These are phyloP conservation scores for Phytophthora tubulina DNA, from an alignment of 352 stramenopile genomes.

Conservation along the genomic window DNA sequence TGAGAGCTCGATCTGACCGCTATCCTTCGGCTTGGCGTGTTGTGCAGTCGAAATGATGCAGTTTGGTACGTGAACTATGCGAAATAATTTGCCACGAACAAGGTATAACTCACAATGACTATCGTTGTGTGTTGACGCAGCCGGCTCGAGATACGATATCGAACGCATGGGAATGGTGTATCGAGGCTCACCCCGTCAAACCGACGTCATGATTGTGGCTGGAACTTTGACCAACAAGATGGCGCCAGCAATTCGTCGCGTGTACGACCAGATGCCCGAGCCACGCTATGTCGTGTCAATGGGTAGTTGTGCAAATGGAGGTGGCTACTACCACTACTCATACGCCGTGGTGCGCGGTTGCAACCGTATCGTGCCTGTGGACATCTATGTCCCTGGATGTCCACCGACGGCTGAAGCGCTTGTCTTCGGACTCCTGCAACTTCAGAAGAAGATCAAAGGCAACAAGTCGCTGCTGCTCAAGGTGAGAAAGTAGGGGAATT, in stretches of 20 bases:
- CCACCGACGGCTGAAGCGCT: slow-evolving; percentile 97
- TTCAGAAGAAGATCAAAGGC: slow-evolving; percentile 98
- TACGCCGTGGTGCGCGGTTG: slow-evolving; percentile 96
- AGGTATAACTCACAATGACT: background rate
- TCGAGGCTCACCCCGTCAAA: background rate
- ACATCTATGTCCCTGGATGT: slow-evolving; percentile 98
- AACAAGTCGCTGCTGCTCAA: slow-evolving; percentile 95
- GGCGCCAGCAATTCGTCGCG: background rate
- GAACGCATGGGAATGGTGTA: slow-evolving; percentile 2
- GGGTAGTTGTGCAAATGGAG: slow-evolving; percentile 1
- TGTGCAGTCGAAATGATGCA: slow-evolving; percentile 99
- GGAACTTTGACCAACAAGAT: background rate
- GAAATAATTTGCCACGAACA: background rate
- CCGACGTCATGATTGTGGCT: background rate
- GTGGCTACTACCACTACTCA: slow-evolving; percentile 91
- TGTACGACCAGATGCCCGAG: background rate
- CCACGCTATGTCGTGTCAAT: background rate
- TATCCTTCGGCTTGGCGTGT: slow-evolving; percentile 98
- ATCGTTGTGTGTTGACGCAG: background rate
- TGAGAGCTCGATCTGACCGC: slow-evolving; percentile 95
- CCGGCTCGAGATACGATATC: background rate
- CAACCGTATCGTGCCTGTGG: slow-evolving; percentile 96
- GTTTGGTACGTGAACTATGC: slow-evolving; percentile 42
- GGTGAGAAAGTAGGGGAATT: slow-evolving; percentile 86
- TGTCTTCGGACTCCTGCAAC: slow-evolving; percentile 96